Evolutionary conservation across 1,284 basidiomycete species (phyloP), one percentile per base, ranked within the genome.

Genomic region (Neonothopanus nambi): DNA sequence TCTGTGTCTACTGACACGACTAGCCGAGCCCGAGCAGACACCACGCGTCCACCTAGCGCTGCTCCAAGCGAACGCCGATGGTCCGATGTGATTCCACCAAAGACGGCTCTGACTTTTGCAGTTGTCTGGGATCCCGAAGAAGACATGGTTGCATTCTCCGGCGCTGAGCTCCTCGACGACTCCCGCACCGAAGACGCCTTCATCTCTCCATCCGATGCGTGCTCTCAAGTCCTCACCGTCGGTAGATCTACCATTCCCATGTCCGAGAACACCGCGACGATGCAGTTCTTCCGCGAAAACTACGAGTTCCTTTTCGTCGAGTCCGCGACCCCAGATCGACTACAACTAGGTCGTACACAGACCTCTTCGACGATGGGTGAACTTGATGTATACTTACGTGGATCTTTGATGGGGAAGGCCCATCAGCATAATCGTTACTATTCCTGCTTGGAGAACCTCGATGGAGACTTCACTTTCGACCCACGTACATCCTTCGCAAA

Each of bases 41-140:
- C 26, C 13, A n/a, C 23, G 26, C 43, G 23, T 20, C 21, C 21
- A 3, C 20, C 41, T 20, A 21, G 21, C 20, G 20, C 41, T 20
- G 18, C 24, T 5, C 24, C 49, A 13, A 51, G 40, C 23, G 52
- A 54, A 40, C 39, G 48, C 18, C 75, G 77, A 37, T 84, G 81
- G 81, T 82, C 81, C 11, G 76, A 81, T 38, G 65, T 82, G 48
- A 69, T 81, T 9, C 80, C 81, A 18, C 79, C 81, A 4, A 75
- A 78, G 52, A 71, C 77, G 23, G 80, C 76, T 2, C 70, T 84
- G 57, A 80, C 77, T 8, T 84, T 84, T 59, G 81, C 80, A 5
- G 80, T 81, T 6, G 66, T 84, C 37, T 83, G 78, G 77, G 81
- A 84, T 57, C 74, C 77, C 3, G 73, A 77, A 1, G 77, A 81